Conservation (phyloP, 176 grass and related monocot species). For the Typha latifolia region DNA sequence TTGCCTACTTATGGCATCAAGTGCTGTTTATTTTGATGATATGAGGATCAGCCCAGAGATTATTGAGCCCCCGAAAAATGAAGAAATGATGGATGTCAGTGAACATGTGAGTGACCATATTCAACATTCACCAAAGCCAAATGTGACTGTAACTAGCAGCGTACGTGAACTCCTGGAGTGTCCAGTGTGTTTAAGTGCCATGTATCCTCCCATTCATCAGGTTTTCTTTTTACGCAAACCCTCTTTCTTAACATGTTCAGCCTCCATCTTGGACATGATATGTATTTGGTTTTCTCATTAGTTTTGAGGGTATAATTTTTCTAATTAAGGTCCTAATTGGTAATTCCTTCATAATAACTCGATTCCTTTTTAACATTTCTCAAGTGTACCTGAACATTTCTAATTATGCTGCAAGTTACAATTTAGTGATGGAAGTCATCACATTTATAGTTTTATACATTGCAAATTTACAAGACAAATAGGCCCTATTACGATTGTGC, state of each 20-base stretch:
- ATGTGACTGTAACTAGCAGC: slow-evolving; percentile 60
- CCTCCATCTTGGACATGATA: background rate
- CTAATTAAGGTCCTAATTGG: too few species aligned
- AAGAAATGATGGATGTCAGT: slow-evolving; percentile 55
- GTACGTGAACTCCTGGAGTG: slow-evolving; percentile 88
- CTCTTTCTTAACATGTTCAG: background rate
- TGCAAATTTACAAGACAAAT: too few species aligned
- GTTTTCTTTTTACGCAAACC: slow-evolving; percentile 14
- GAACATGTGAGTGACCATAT: slow-evolving; percentile 61
- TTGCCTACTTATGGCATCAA: slow-evolving; percentile 45
- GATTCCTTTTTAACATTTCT: too few species aligned
- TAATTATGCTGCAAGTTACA: too few species aligned
- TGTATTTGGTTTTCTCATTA: too few species aligned
- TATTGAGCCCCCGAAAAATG: slow-evolving; percentile 59
- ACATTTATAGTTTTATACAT: too few species aligned
- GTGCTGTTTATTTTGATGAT: slow-evolving; percentile 55
- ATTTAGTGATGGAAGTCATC: too few species aligned
- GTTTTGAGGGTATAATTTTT: too few species aligned
- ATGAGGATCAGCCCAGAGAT: slow-evolving; percentile 41
- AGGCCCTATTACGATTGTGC: too few species aligned
- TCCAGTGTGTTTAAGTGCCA: slow-evolving; percentile 86
- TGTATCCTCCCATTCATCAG: slow-evolving; percentile 99
- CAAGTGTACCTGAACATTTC: too few species aligned
- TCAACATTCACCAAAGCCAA: slow-evolving; percentile 60
- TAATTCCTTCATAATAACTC: too few species aligned